Percentiles rank a stretch among this genome's conserved stretches.
These are phyloP conservation scores for Blastobotrys aristatus DNA, from an alignment of 1,139 yeast genomes.

Conservation along the genomic window DNA sequence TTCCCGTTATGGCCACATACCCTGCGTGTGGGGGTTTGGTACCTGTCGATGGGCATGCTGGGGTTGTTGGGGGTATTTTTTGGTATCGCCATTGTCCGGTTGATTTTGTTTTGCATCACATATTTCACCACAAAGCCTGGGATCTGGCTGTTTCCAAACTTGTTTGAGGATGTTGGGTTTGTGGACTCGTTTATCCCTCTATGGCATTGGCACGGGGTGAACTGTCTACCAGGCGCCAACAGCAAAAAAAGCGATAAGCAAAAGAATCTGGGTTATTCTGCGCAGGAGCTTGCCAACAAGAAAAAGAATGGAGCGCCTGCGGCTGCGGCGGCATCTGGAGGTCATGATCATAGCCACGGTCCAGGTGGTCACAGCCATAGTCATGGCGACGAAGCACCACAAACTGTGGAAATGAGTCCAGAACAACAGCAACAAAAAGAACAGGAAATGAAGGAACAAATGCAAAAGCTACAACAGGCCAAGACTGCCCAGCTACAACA, in stretches of 20 bases:
- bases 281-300: background rate
- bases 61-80: slow-evolving; percentile 75
- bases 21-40: slow-evolving; percentile 91
- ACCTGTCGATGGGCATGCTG: slow-evolving; percentile 69
- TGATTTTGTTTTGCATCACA: slow-evolving; percentile 64
- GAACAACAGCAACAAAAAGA: slow-evolving; percentile 9
- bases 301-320: background rate
- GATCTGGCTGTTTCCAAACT: slow-evolving; percentile 92
- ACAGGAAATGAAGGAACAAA: background rate
- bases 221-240: slow-evolving; percentile 31
- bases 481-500: slow-evolving; percentile 17
- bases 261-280: slow-evolving; percentile 13
- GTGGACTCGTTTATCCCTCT: slow-evolving; percentile 86
- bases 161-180: slow-evolving; percentile 93
- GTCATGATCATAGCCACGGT: background rate
- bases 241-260: slow-evolving; percentile 24
- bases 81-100: slow-evolving; percentile 70
- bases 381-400: background rate
- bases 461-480: slow-evolving; percentile 11
- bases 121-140: slow-evolving; percentile 59
- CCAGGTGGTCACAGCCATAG: slow-evolving; percentile 1
- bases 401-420: slow-evolving; percentile 6
- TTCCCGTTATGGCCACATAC: slow-evolving; percentile 96
- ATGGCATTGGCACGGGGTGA: slow-evolving; percentile 71
- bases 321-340: background rate